Conservation (phyloP, 768 basidiomycete genomes). For the Agaricus blazei region DNA sequence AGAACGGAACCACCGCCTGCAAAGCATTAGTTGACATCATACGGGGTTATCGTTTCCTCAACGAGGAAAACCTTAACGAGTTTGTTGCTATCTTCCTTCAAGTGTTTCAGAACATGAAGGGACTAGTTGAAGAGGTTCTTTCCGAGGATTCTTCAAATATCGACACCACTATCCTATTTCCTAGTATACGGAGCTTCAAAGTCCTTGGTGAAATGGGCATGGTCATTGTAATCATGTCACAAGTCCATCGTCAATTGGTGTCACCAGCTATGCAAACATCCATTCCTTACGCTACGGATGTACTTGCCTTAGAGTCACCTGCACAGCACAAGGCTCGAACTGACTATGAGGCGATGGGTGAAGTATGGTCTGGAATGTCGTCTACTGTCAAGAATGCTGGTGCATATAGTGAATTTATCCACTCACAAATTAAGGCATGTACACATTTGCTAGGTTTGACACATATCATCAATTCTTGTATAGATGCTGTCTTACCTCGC, state of each 20-base stretch:
- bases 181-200: slow-evolving; percentile 84
- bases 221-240: slow-evolving; percentile 86
- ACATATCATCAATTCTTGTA: not conserved
- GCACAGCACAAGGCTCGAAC: slow-evolving; percentile 75
- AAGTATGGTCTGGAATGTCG: slow-evolving; percentile 80
- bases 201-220: slow-evolving; percentile 92
- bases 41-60: slow-evolving; percentile 66
- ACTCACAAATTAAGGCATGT: slow-evolving; percentile 85
- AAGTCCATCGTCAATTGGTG: slow-evolving; percentile 67
- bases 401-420: slow-evolving; percentile 79
- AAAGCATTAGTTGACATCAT: slow-evolving; percentile 89
- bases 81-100: slow-evolving; percentile 81
- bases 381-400: slow-evolving; percentile 65
- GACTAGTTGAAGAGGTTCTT: slow-evolving; percentile 70
- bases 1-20: slow-evolving; percentile 86
- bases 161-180: slow-evolving; percentile 56
- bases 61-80: slow-evolving; percentile 69
- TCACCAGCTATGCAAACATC: slow-evolving; percentile 63
- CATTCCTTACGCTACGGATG: slow-evolving; percentile 73
- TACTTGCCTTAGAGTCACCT: slow-evolving; percentile 73
- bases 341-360: slow-evolving; percentile 77
- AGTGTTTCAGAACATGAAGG: slow-evolving; percentile 67
- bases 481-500: slow-evolving; percentile 91
- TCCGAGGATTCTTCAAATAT: slow-evolving; percentile 54
- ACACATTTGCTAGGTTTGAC: not conserved